A percentile compares a stretch with the other conserved stretches of the same genome.
Conservation (phyloP, 1,139 yeast genomes). For the Blastobotrys raffinosifermentans region DNA sequence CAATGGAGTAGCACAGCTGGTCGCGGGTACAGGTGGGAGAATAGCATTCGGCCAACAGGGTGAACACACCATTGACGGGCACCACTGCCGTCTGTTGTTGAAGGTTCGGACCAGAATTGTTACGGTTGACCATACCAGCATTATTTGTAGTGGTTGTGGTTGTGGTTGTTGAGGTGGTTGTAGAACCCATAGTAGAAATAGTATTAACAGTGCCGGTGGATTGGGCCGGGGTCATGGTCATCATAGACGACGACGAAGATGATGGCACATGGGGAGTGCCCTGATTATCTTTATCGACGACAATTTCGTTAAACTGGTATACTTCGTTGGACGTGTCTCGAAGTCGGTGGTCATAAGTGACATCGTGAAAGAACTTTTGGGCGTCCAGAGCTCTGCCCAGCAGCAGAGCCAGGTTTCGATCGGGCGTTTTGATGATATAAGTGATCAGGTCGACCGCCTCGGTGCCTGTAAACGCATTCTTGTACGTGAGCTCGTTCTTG, state of each 20-base stretch:
- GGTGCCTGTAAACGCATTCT: slow-evolving; percentile 90
- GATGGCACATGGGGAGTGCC: background rate
- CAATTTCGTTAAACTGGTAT: slow-evolving; percentile 70
- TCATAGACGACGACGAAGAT: background rate
- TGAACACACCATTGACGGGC: slow-evolving; percentile 87
- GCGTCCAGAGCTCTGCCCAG: slow-evolving; percentile 93
- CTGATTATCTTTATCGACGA: slow-evolving; percentile 22
- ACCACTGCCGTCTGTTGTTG: slow-evolving; percentile 9
- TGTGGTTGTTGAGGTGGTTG: background rate
- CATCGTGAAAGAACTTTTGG: slow-evolving; percentile 91
- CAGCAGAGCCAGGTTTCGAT: slow-evolving; percentile 79
- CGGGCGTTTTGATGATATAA: slow-evolving; percentile 79
- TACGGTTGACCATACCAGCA: no score
- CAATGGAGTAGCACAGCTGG: slow-evolving; percentile 83
- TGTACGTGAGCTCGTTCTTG: slow-evolving; percentile 91
- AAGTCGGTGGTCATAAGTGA: slow-evolving; percentile 86
- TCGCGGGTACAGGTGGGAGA: slow-evolving; percentile 95
- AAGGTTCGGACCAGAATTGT: no score
- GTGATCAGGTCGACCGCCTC: slow-evolving; percentile 90
- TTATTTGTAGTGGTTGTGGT: background rate
- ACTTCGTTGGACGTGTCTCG: slow-evolving; percentile 86
- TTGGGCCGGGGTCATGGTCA: no score
- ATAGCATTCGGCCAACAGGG: slow-evolving; percentile 87
- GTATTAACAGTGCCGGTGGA: background rate
- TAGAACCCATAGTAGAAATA: background rate